Evolutionary conservation across 2,329 filamentous ascomycete species (phyloP), one percentile per base, ranked within the genome.

Genomic region (Diaporthe citriasiana): DNA sequence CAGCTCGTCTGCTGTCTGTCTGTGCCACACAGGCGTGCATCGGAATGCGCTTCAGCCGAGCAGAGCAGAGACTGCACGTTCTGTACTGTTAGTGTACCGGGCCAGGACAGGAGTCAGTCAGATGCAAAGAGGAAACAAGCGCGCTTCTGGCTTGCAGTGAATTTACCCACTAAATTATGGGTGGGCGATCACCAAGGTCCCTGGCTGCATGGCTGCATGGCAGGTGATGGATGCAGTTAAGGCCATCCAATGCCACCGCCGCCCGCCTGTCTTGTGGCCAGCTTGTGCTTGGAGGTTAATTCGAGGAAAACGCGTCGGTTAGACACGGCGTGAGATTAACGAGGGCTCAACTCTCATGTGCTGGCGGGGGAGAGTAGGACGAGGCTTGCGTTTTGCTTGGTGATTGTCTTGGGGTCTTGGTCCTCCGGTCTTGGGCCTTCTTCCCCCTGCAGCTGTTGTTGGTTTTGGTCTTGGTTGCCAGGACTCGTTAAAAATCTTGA

Each of bases 211-310:
- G 42, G 59, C 38, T 22, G 27, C 40, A n/a, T 47, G 33, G 63
- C 63, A 68, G 63, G 63, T 68, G 63, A 68, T 68, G 63, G 63
- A 68, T 68, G 63, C 63, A 68, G 63, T n/a, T n/a, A 30, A 27
- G 63, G n/a, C 30, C 33, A 33, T 53, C 63, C 63, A 53, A 68
- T 68, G 47, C 45, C 63, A 68, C 33, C 63, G 27, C 13, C 13
- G 63, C 63, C 45, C 13, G 47, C 33, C 47, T 53, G 45, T 68
- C 63, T 68, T 68, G 63, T 68, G 63, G 63, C 47, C 63, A 68
- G 63, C 45, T 12, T 38, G 42, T 66, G 63, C 63, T 38, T 40
- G 63, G 30, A 35, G 19, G 45, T 50, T 45, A 35, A 38, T 47
- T 47, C 40, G 40, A 13, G 9, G 40, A 4, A 47, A 47, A 65